Evolutionary conservation across 352 stramenopile species (phyloP).

Genomic region (Phytophthora litchii): DNA sequence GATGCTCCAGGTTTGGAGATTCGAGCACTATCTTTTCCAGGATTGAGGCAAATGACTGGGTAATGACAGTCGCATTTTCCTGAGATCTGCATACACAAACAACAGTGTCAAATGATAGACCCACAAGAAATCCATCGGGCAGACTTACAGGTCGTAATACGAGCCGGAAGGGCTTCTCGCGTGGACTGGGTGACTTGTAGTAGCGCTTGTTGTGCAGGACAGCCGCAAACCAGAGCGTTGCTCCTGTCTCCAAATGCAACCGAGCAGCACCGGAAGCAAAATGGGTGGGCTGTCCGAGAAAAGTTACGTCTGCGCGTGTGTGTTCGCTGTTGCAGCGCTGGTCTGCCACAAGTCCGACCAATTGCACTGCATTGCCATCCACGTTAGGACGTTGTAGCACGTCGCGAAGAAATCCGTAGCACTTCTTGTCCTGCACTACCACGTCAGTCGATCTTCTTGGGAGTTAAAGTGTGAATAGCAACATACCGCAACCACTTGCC

Average conservation of each 20-base stretch:
- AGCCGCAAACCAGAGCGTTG: slow-evolving; percentile 51
- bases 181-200: slow-evolving; percentile 15
- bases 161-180: slow-evolving; percentile 51
- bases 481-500: slow-evolving; percentile 52
- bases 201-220: slow-evolving; percentile 48
- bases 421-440: slow-evolving; percentile 54
- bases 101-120: too few relatives aligned
- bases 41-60: slow-evolving; percentile 44
- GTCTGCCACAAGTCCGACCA: slow-evolving; percentile 60
- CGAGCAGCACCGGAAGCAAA: slow-evolving; percentile 50
- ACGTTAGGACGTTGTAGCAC: slow-evolving; percentile 21
- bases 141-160: slow-evolving; percentile 36
- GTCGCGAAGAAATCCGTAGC: slow-evolving; percentile 44
- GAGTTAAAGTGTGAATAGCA: too few relatives aligned
- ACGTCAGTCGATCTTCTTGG: too few relatives aligned
- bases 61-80: slow-evolving; percentile 23
- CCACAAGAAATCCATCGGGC: not conserved
- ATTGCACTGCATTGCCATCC: slow-evolving; percentile 15
- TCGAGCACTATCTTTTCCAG: slow-evolving; percentile 41
- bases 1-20: too few relatives aligned
- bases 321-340: slow-evolving; percentile 41
- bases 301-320: slow-evolving; percentile 33
- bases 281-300: slow-evolving; percentile 48
- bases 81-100: not conserved
- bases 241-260: slow-evolving; percentile 37